Conservation (phyloP, 768 basidiomycete genomes). For the Bullera alba region DNA sequence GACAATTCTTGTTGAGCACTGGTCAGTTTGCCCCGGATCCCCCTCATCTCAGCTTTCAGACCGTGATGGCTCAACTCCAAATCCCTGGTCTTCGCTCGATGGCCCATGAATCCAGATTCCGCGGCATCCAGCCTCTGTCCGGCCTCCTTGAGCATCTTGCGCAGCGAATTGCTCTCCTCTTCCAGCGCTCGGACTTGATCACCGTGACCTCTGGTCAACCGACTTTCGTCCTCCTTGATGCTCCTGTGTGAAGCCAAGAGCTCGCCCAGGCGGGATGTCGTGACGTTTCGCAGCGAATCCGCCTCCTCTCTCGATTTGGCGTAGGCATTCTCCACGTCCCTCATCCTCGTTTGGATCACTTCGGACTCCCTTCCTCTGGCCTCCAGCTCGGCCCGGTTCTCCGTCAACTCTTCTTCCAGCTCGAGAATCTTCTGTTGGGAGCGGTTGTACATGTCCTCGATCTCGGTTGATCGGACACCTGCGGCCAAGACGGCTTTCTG, state of each 20-base stretch:
- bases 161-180: slow-evolving; percentile 64
- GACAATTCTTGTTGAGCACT: slow-evolving; percentile 62
- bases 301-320: slow-evolving; percentile 88
- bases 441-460: slow-evolving; percentile 65
- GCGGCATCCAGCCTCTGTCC: slow-evolving; percentile 64
- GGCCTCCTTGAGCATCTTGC: slow-evolving; percentile 72
- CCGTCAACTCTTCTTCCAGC: slow-evolving; percentile 69
- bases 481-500: slow-evolving; percentile 68
- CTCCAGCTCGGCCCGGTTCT: slow-evolving; percentile 76
- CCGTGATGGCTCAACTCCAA: slow-evolving; percentile 59
- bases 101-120: slow-evolving; percentile 60
- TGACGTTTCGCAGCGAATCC: slow-evolving; percentile 76
- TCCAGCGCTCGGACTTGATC: slow-evolving; percentile 79
- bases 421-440: slow-evolving; percentile 62
- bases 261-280: slow-evolving; percentile 77
- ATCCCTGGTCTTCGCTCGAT: slow-evolving; percentile 60
- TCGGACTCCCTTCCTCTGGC: slow-evolving; percentile 67
- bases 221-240: slow-evolving; percentile 74
- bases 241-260: slow-evolving; percentile 81
- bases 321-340: slow-evolving; percentile 84
- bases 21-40: slow-evolving; percentile 52
- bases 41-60: slow-evolving; percentile 69
- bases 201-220: slow-evolving; percentile 63
- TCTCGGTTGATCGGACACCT: slow-evolving; percentile 68
- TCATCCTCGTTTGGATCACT: slow-evolving; percentile 57